phyloP scores from a whole-genome alignment of 352 stramenopile species.

The Phytophthora quininea region DNA sequence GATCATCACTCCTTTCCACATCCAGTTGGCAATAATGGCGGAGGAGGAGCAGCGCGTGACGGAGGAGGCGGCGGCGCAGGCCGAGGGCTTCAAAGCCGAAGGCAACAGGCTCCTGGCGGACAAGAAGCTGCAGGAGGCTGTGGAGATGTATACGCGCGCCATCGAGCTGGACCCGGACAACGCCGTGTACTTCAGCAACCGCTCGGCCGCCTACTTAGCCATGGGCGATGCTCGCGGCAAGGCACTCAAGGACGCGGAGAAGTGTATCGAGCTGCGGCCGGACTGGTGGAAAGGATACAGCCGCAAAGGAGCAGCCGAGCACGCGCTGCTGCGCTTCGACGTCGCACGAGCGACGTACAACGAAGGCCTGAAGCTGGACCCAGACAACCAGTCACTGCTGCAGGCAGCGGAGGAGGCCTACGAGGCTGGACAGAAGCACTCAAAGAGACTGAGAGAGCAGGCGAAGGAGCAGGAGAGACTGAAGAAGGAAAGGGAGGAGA shows the following conservation, averaged over 20 bases:
- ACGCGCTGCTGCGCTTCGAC: constrained; percentile 79
- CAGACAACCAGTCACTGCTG: constrained; percentile 75
- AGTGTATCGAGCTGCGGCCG: constrained; percentile 75
- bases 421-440: constrained; percentile 71
- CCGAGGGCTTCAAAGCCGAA: constrained; percentile 85
- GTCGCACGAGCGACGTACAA: constrained; percentile 76
- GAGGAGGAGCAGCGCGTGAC: constrained; percentile 19
- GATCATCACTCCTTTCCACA: neutral
- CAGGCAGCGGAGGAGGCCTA: constrained; percentile 76
- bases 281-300: constrained; percentile 91
- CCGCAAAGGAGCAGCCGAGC: constrained; percentile 80
- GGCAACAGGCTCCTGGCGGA: constrained; percentile 76
- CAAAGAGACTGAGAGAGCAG: constrained; percentile 57
- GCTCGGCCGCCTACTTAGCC: constrained; percentile 80
- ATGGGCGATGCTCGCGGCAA: constrained; percentile 84
- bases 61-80: constrained; percentile 66
- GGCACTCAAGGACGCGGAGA: constrained; percentile 77
- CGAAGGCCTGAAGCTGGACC: constrained; percentile 61
- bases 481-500: constrained; percentile 39
- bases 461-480: constrained; percentile 50
- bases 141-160: constrained; percentile 85
- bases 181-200: constrained; percentile 88
- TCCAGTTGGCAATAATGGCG: neutral
- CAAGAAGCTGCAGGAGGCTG: constrained; percentile 65
- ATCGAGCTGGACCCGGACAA: constrained; percentile 87